A percentile compares a stretch with the other conserved stretches of the same genome.
These are phyloP conservation scores for Microdochium bolleyi DNA, from an alignment of 2,329 filamentous ascomycete species.

Conservation along the genomic window DNA sequence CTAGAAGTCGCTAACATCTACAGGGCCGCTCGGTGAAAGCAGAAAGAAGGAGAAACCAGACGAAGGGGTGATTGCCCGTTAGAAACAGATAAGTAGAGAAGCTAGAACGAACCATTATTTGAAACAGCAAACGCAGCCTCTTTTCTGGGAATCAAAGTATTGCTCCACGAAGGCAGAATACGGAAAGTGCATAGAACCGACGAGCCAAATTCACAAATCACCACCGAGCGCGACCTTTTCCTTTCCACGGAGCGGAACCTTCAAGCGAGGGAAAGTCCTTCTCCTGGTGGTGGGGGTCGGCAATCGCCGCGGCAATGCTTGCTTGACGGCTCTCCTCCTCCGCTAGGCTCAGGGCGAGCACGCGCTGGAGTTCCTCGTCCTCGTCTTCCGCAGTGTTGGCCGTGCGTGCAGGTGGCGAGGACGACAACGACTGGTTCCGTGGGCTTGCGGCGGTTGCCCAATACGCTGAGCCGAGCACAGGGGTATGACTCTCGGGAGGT, in stretches of 20 bases:
- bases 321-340: slow-evolving; percentile 36
- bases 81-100: too few relatives aligned
- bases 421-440: slow-evolving; percentile 1
- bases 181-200: too few relatives aligned
- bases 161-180: too few relatives aligned
- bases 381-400: slow-evolving; percentile 10
- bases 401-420: slow-evolving; percentile 8
- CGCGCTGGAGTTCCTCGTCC: slow-evolving; percentile 53
- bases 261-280: slow-evolving; percentile 19
- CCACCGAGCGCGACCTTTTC: slow-evolving; percentile 9
- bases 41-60: too few relatives aligned
- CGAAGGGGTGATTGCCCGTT: too few relatives aligned
- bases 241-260: slow-evolving; percentile 12
- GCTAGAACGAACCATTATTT: too few relatives aligned
- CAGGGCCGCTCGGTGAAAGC: too few relatives aligned
- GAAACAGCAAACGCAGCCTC: too few relatives aligned
- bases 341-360: slow-evolving; percentile 51
- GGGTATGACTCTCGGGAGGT: slow-evolving; percentile 19
- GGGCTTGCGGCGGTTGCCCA: neutral
- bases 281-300: slow-evolving; percentile 3
- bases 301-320: slow-evolving; percentile 4
- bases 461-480: slow-evolving; percentile 9
- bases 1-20: too few relatives aligned
- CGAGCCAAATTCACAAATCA: too few relatives aligned
- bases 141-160: too few relatives aligned